A percentile compares a stretch with the other conserved stretches of the same genome.
Evolutionary conservation across 305 asterid genomes (phyloP).

Genomic region (Ilex paraguariensis): DNA sequence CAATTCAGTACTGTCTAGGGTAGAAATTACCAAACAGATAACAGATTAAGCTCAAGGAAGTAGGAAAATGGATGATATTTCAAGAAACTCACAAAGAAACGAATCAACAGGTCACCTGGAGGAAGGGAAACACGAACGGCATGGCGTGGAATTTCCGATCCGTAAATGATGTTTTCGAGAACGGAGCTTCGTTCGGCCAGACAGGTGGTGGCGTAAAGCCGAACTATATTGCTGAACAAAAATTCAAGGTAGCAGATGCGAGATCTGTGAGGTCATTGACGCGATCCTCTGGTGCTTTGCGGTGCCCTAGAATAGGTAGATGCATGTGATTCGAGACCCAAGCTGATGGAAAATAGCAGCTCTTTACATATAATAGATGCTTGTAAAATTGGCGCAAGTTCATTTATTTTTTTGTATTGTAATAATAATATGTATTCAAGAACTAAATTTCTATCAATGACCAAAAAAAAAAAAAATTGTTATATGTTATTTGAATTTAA

Average conservation of each 20-base stretch:
- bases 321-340: constrained; percentile 30
- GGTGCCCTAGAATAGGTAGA: constrained; percentile 38
- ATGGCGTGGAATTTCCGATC: constrained; percentile 38
- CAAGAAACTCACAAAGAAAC: no score
- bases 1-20: no score
- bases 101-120: constrained; percentile 58
- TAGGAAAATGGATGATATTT: no score
- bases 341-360: constrained; percentile 4
- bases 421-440: no score
- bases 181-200: constrained; percentile 62
- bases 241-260: constrained; percentile 53
- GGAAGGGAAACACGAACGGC: constrained; percentile 18
- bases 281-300: constrained; percentile 59
- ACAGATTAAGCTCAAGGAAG: no score
- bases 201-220: constrained; percentile 34
- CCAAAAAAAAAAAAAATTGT: no score
- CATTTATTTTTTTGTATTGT: no score
- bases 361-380: no score
- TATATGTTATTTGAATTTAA: no score
- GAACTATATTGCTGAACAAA: constrained; percentile 53
- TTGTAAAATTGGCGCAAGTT: no score
- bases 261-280: constrained; percentile 44
- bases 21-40: no score
- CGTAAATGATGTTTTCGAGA: constrained; percentile 60
- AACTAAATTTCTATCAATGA: no score